These are phyloP conservation scores for Neoboletus magnificus DNA, from an alignment of 768 basidiomycete species.

Conservation along the genomic window DNA sequence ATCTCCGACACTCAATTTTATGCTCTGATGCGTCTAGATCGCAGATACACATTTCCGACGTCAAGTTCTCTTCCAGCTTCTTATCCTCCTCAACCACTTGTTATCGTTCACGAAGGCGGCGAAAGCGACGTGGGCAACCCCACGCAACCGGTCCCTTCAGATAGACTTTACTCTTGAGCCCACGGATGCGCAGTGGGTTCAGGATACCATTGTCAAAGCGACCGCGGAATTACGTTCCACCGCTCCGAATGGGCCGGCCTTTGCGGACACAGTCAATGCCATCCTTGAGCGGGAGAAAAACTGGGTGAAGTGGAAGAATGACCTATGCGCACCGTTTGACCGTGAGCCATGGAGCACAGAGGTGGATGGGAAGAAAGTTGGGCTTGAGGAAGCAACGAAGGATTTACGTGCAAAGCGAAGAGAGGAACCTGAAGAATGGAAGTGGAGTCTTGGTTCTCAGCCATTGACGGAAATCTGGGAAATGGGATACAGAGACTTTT, in stretches of 20 bases:
- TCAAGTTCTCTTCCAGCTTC: constrained; percentile 83
- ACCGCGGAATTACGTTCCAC: constrained; percentile 63
- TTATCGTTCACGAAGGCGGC: constrained; percentile 67
- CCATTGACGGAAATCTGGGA: constrained; percentile 80
- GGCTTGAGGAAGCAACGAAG: constrained; percentile 61
- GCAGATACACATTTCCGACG: constrained; percentile 92
- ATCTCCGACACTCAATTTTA: constrained; percentile 4
- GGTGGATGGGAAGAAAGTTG: constrained; percentile 47
- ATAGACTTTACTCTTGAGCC: constrained; percentile 78
- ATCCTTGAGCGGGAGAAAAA: constrained; percentile 83
- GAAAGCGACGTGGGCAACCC: constrained; percentile 57
- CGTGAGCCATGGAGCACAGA: constrained; percentile 59
- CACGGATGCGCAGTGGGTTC: constrained; percentile 70
- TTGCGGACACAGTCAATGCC: constrained; percentile 67
- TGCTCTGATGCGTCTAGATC: constrained; percentile 46
- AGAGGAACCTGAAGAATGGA: constrained; percentile 58
- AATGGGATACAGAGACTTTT: constrained; percentile 67
- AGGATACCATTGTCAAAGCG: constrained; percentile 59
- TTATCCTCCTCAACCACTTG: constrained; percentile 75
- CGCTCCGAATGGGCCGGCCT: constrained; percentile 70
- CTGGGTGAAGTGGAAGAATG: constrained; percentile 90
- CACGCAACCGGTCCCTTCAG: constrained; percentile 75
- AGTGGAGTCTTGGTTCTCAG: constrained; percentile 62
- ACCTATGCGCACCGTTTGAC: constrained; percentile 76
- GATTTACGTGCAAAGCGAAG: constrained; percentile 51